phyloP scores from a whole-genome alignment of 352 stramenopile species.

The Pythium guiyangense region DNA sequence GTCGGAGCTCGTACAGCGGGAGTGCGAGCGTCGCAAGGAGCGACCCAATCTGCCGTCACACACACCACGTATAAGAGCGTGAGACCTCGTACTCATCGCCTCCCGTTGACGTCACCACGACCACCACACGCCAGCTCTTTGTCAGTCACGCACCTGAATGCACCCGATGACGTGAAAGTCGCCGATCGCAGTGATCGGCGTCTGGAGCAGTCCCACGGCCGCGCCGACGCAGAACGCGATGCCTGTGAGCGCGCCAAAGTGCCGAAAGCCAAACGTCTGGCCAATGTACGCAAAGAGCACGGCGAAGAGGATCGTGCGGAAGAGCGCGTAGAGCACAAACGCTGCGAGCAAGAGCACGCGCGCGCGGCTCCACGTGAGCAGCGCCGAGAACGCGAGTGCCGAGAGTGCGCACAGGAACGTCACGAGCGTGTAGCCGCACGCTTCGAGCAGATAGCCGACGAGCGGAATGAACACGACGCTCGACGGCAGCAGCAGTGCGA shows the following conservation, averaged over 20 bases:
- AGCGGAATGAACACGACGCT: conserved; percentile 74
- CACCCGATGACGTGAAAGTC: conserved; percentile 38
- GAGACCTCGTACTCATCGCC: too few relatives aligned
- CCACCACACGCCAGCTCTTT: not conserved
- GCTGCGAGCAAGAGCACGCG: conserved; percentile 30
- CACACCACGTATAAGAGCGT: too few relatives aligned
- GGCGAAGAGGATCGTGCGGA: conserved; percentile 80
- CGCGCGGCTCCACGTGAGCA: conserved; percentile 33
- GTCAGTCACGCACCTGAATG: conserved; percentile 33
- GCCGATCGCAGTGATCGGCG: conserved; percentile 44
- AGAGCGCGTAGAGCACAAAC: conserved; percentile 78
- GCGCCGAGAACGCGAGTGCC: conserved; percentile 40
- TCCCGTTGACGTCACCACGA: too few relatives aligned
- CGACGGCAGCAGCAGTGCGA: conserved; percentile 61
- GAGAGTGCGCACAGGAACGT: conserved; percentile 36
- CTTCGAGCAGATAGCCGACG: conserved; percentile 68
- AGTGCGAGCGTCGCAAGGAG: conserved; percentile 41
- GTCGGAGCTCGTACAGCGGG: conserved; percentile 42
- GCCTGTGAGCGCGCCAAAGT: conserved; percentile 79
- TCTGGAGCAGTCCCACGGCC: conserved; percentile 59
- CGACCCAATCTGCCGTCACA: conserved; percentile 29
- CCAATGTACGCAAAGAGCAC: conserved; percentile 81
- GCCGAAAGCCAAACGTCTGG: conserved; percentile 76
- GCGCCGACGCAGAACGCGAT: conserved; percentile 72
- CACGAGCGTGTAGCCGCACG: conserved; percentile 57